Evolutionary conservation across 192 early-diverging fungal species (phyloP), one percentile per base, ranked within the genome.

Genomic region (Phycomyces nitens): DNA sequence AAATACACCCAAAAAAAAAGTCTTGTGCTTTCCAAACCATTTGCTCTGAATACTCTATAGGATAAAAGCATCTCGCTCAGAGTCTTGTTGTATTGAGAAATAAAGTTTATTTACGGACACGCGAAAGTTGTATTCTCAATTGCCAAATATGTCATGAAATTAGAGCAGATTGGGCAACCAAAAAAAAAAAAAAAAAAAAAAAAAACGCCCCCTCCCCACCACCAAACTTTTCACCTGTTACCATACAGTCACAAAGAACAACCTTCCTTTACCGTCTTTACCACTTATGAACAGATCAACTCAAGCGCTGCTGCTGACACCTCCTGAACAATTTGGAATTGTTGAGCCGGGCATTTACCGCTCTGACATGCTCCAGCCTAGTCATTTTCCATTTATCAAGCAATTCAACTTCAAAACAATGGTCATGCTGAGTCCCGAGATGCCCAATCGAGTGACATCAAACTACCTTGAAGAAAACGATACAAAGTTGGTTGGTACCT

Each of bases 291-390:
- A 11, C 18, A 14, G 44, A n/a, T 18, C 44, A 11, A 1, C 52
- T 21, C 52, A 14, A 12, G 22, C 54, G 15, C 47, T 42, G 9
- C 18, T 86, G 62, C 47, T 85, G 3, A 78, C 73, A 21, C 86
- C 85, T 41, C 91, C 91, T 23, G 94, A 96, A 58, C 84, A 89
- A 7, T 97, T 94, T 76, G 94, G 92, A 20, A 89, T 89, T 50
- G 92, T 98, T 18, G 94, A 97, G 61, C 80, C 82, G 42, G 91
- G 91, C 15, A 77, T 98, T 3, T 96, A 96, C 68, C 87, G 96
- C 4, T 91, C 89, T 14, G 87, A 86, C 41, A 85, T 88, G 51
- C 73, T 96, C 22, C 84, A 88, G 6, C 77, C 82, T 18, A 66
- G 81, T 39, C 81, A 95, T 63, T 89, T 94, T 60, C 75, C 86